phyloP scores from a whole-genome alignment of 177 flowering plant genomes.

The Vitis hybrid region DNA sequence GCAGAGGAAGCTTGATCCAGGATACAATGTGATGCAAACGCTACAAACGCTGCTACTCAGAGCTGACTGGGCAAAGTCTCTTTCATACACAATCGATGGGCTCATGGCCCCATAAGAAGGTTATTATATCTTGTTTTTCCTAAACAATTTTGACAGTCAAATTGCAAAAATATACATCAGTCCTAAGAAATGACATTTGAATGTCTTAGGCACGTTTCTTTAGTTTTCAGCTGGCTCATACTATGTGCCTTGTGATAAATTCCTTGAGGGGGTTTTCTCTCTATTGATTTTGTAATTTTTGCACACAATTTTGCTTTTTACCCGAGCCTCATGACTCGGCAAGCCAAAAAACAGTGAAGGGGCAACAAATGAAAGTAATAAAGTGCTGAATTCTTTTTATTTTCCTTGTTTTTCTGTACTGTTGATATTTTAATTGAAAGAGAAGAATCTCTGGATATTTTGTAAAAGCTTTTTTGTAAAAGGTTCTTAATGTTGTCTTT shows the following conservation, averaged over 20 bases:
- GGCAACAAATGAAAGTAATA: not conserved
- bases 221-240: not conserved
- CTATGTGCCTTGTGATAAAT: not conserved
- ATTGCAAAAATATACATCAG: no score
- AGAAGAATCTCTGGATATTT: not conserved
- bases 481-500: not conserved
- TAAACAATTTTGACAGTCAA: no score
- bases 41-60: slow-evolving; percentile 64
- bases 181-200: not conserved
- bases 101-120: slow-evolving; percentile 71
- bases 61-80: slow-evolving; percentile 82
- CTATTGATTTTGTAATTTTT: not conserved
- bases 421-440: not conserved
- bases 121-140: no score
- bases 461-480: not conserved
- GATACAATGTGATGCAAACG: slow-evolving; percentile 77
- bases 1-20: slow-evolving; percentile 96
- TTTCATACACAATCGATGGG: slow-evolving; percentile 75
- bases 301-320: not conserved
- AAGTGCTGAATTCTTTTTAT: not conserved
- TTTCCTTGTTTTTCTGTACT: not conserved
- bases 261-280: not conserved
- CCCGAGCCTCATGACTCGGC: not conserved
- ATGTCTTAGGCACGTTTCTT: not conserved
- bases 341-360: not conserved